Evolutionary conservation across 2,329 filamentous ascomycete genomes (phyloP), one percentile per base, ranked within the genome.

Genomic region (Neonectria neomacrospora): DNA sequence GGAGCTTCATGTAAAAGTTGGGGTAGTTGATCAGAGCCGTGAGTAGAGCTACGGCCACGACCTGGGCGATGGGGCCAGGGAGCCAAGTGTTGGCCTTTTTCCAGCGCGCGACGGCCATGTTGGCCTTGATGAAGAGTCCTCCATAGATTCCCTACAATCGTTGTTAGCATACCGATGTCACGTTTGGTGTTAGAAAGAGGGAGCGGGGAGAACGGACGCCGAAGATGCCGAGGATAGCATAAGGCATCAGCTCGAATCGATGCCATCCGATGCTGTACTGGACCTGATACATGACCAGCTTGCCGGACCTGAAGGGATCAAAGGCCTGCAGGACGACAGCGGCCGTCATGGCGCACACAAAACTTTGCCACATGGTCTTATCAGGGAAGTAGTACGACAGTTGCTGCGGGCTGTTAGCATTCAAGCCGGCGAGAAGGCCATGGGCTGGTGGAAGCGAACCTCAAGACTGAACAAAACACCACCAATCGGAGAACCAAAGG

Each of bases 361-460:
- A 99, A 73, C 94, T 97, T 77, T 97, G 96, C 96, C 96, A 99
- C 96, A 99, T 98, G 10, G 96, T 98, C 79, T 98, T 98, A 80
- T 98, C 95, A 0, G 96, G 95, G 71, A 98, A 98, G 78, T 97
- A 98, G 77, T 97, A 98, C 1, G 94, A 97, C 3, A 98, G 83
- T 85, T 97, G 93, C 87, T 92, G 63, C n/a, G 23, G 5, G 30
- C 7, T 12, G 60, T 72, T 48, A 71, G 67, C 14, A 34, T 50
- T 3, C 9, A 37, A 51, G 7, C 12, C 22, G 26, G 32, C 8
- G 37, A 22, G 18, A 22, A 11, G 0, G 23, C 18, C 16, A 37
- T 22, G 26, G 30, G 6, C 28, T 8, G 34, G 16, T 9, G 26
- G 28, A 12, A n/a, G 23, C 45, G 58, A 76, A 91, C 89, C 81